Evolutionary conservation across 345 rosid genomes (phyloP), one percentile per base, ranked within the genome.

Genomic region (Aquilaria sinensis): DNA sequence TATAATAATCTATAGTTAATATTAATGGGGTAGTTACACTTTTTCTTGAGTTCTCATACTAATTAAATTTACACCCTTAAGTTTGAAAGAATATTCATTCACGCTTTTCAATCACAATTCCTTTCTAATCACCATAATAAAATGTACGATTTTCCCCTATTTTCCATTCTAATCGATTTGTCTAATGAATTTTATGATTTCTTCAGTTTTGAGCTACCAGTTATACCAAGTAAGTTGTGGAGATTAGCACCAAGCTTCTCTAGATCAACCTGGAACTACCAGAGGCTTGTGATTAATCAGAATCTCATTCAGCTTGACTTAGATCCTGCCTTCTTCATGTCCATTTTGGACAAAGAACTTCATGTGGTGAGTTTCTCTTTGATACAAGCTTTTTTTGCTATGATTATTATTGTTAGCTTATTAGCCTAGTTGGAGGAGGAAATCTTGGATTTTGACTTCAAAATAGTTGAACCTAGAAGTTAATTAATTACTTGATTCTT

Each of bases 211-310:
- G 14, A 54, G 16, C 60, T 60, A n/a, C 52, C 81, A 90, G 97
- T 73, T 93, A 86, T 70, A 81, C 85, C 12, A 66, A 85, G 69
- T 96, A 90, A 77, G 97, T 97, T 29, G 58, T 94, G 46, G 78
- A 88, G 33, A 55, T 82, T 9, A 94, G 97, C 78, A 80, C 87
- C 5, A 83, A 85, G 83, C 95, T 94, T 64, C 63, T 94, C 5
- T 95, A 85, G 74, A 82, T 76, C 72, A 94, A 94, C 59, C 97
- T 95, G 1, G 99, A 94, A 90, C 72, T 94, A 86, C 50, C 66
- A 96, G 41, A 94, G 88, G 70, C 96, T 90, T 31, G 96, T 91
- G 1, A 83, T 86, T 10, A 79, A 86, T 66, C 78, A 77, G 62
- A 46, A 51, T 54, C 70, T 90, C 66, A 58, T 68, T 9, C 72